Percentiles rank a stretch among this genome's conserved stretches.
These are phyloP conservation scores for Canavalia ensiformis DNA, from an alignment of 306 rosid genomes.

Conservation along the genomic window DNA sequence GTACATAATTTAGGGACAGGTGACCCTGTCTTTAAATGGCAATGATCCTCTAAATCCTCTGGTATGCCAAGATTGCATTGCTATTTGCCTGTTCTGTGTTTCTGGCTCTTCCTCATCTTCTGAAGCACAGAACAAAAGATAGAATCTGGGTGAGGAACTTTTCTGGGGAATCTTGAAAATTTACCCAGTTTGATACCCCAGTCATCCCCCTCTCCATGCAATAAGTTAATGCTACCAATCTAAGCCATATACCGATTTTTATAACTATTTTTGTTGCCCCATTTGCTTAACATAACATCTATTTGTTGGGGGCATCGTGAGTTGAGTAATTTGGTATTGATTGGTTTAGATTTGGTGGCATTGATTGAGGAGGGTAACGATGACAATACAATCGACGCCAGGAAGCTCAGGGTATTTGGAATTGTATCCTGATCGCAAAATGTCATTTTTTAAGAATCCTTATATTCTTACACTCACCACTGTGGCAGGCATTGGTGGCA, in stretches of 20 bases:
- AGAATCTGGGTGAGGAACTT: constrained; percentile 13
- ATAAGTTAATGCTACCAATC: too few relatives aligned
- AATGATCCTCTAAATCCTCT: constrained; percentile 2
- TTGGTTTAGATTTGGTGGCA: not conserved
- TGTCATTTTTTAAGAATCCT: constrained; percentile 55
- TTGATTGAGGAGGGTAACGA: constrained; percentile 1
- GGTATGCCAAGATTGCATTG: too few relatives aligned
- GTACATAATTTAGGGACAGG: not conserved
- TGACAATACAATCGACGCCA: constrained; percentile 41
- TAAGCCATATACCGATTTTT: too few relatives aligned
- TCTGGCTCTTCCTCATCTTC: not conserved
- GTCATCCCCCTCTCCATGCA: too few relatives aligned
- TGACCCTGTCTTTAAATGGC: not conserved
- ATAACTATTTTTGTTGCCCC: not conserved
- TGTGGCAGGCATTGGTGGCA: constrained; percentile 61
- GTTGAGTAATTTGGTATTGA: too few relatives aligned
- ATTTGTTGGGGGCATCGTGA: too few relatives aligned
- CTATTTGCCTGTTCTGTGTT: too few relatives aligned
- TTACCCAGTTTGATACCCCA: not conserved
- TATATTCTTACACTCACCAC: constrained; percentile 47
- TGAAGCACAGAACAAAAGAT: not conserved
- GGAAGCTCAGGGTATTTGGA: constrained; percentile 65
- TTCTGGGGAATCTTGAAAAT: constrained; percentile 10
- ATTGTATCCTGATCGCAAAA: constrained; percentile 57
- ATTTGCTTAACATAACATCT: not conserved